These are phyloP conservation scores for Mycena filopes DNA, from an alignment of 768 basidiomycete genomes.

Conservation along the genomic window DNA sequence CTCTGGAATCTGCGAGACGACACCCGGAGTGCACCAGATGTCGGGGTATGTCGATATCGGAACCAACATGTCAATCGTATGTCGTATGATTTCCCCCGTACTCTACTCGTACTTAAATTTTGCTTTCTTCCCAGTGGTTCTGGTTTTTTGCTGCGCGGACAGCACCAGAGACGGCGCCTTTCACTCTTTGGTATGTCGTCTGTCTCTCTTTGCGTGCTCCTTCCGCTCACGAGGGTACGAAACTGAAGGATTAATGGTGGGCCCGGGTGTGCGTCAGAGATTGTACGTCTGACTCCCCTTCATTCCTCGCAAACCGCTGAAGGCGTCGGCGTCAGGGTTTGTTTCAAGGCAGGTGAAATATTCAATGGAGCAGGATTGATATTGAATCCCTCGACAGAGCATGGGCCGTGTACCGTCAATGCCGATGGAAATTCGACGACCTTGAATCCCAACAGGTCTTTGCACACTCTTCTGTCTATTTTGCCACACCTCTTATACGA, in stretches of 20 bases:
- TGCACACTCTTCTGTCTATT: not conserved
- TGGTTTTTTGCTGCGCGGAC: slow-evolving; percentile 79
- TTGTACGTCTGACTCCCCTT: slow-evolving; percentile 43
- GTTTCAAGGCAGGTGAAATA: slow-evolving; percentile 60
- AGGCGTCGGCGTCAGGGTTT: slow-evolving; percentile 43
- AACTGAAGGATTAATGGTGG: slow-evolving; percentile 53
- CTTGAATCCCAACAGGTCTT: slow-evolving; percentile 69
- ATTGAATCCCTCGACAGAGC: slow-evolving; percentile 48
- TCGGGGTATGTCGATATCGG: slow-evolving; percentile 64
- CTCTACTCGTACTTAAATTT: too few relatives aligned
- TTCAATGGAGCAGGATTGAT: not conserved
- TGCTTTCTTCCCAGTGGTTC: slow-evolving; percentile 77
- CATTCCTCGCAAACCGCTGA: not conserved
- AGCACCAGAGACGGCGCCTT: slow-evolving; percentile 68
- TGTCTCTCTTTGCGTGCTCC: not conserved
- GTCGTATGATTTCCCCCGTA: not conserved
- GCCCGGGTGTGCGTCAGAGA: slow-evolving; percentile 72
- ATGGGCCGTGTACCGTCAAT: slow-evolving; percentile 73
- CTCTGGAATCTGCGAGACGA: slow-evolving; percentile 66
- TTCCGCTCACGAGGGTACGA: not conserved
- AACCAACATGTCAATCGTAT: slow-evolving; percentile 60
- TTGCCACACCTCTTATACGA: not conserved
- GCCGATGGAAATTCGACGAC: slow-evolving; percentile 61
- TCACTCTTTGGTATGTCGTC: slow-evolving; percentile 66
- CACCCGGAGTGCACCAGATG: slow-evolving; percentile 57